Evolutionary conservation across 1,284 basidiomycete genomes (phyloP).

Genomic region (Cutaneotrichosporon cutaneum): DNA sequence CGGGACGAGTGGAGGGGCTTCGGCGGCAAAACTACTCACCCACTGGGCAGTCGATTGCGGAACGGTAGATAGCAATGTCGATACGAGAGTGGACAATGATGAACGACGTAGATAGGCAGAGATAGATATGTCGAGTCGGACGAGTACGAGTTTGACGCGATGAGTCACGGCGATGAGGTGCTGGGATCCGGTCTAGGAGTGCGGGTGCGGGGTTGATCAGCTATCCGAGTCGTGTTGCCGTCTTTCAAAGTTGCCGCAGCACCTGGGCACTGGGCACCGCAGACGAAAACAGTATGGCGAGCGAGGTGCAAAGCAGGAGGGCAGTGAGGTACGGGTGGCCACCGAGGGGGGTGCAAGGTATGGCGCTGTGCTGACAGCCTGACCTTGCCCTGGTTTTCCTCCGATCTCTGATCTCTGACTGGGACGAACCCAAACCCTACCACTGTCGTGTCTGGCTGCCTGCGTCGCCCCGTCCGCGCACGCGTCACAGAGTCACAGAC

Average conservation of each 20-base stretch:
- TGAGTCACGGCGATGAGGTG: slow-evolving; percentile 2
- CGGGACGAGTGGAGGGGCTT: not conserved
- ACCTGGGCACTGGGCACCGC: not conserved
- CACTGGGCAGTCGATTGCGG: not conserved
- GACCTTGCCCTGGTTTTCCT: too few relatives aligned
- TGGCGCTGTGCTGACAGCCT: too few relatives aligned
- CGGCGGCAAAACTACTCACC: not conserved
- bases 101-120: too few relatives aligned
- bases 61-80: not conserved
- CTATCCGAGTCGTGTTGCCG: not conserved
- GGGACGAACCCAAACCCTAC: too few relatives aligned
- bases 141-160: not conserved
- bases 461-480: too few relatives aligned
- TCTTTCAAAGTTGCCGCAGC: not conserved
- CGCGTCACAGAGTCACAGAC: too few relatives aligned
- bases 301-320: too few relatives aligned
- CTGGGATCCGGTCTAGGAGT: not conserved
- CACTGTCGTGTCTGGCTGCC: too few relatives aligned
- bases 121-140: not conserved
- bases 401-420: too few relatives aligned
- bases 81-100: not conserved
- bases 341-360: too few relatives aligned
- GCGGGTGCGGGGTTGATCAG: not conserved
- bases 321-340: too few relatives aligned
- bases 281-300: not conserved